These are phyloP conservation scores for Trichoderma gracile DNA, from an alignment of 2,329 filamentous ascomycete genomes.

Conservation along the genomic window DNA sequence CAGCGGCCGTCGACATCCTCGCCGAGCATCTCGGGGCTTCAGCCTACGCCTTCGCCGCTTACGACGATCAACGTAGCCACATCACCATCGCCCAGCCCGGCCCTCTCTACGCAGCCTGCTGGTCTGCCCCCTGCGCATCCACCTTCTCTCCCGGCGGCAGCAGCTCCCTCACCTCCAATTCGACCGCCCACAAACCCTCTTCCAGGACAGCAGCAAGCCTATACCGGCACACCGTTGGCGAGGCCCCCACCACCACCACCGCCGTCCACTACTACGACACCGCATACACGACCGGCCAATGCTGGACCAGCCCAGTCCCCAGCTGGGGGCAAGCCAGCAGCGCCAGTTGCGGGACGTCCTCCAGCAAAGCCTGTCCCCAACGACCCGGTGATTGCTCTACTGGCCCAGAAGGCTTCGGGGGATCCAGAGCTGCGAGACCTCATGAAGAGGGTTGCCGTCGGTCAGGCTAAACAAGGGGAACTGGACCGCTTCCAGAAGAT, in stretches of 20 bases:
- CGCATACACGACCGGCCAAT: conserved; percentile 28
- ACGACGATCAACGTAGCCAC: conserved; percentile 14
- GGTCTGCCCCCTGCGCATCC: conserved; percentile 21
- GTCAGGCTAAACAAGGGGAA: conserved; percentile 69
- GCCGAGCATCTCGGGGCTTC: conserved; percentile 25
- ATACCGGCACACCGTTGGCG: conserved; percentile 27
- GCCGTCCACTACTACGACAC: conserved; percentile 31
- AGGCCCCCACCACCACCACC: conserved; percentile 33
- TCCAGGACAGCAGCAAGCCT: conserved; percentile 27
- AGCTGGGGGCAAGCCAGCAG: conserved; percentile 32
- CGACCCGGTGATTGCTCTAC: conserved; percentile 77
- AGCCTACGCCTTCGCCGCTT: conserved; percentile 18
- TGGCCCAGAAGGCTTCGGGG: conserved; percentile 73
- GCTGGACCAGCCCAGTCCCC: conserved; percentile 24
- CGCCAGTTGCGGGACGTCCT: conserved; percentile 16
- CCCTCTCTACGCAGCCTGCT: conserved; percentile 3
- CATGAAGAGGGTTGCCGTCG: conserved; percentile 81
- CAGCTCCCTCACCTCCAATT: conserved; percentile 30
- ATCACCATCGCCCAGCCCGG: conserved; percentile 15
- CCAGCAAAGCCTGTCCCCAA: conserved; percentile 38
- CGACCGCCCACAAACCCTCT: conserved; percentile 31
- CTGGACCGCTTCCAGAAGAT: conserved; percentile 76
- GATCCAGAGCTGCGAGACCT: conserved; percentile 72
- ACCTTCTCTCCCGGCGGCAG: conserved; percentile 29
- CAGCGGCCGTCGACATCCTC: conserved; percentile 31